These are phyloP conservation scores for Phytopythium montanum DNA, from an alignment of 352 stramenopile genomes.

Conservation along the genomic window DNA sequence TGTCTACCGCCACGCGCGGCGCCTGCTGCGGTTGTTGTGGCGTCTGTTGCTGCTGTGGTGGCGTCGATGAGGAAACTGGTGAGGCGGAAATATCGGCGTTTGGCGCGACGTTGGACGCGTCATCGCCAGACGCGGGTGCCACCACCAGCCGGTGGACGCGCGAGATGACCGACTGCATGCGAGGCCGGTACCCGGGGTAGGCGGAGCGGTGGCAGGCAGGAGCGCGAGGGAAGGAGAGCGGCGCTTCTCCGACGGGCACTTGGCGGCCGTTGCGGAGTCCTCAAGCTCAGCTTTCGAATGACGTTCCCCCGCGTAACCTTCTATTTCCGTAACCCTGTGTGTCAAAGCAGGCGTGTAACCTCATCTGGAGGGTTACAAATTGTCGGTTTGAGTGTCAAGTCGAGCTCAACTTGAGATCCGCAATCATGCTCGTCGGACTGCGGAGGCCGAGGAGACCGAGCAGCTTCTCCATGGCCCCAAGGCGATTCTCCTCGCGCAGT, in stretches of 20 bases:
- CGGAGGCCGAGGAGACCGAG: too few relatives aligned
- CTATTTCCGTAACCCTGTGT: too few relatives aligned
- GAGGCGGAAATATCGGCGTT: too few relatives aligned
- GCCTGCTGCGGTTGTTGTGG: background rate
- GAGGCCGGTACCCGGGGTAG: background rate
- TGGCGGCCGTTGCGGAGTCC: too few relatives aligned
- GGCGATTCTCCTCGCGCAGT: background rate
- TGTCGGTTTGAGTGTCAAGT: too few relatives aligned
- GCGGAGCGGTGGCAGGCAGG: background rate
- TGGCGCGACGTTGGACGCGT: background rate
- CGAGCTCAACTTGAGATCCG: too few relatives aligned
- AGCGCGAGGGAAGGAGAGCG: background rate
- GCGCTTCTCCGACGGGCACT: background rate
- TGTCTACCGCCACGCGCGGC: background rate
- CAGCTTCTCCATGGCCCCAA: too few relatives aligned
- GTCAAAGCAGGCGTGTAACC: too few relatives aligned
- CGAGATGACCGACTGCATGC: slow-evolving; percentile 70
- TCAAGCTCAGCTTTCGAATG: too few relatives aligned
- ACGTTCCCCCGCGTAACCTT: too few relatives aligned
- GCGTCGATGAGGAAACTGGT: background rate
- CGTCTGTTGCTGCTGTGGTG: background rate
- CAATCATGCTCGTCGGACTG: too few relatives aligned
- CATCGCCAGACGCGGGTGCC: slow-evolving; percentile 11
- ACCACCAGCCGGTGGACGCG: slow-evolving; percentile 70
- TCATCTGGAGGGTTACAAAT: too few relatives aligned